Conservation (phyloP, 106 monocot genomes). For the Cymbidium sinense region DNA sequence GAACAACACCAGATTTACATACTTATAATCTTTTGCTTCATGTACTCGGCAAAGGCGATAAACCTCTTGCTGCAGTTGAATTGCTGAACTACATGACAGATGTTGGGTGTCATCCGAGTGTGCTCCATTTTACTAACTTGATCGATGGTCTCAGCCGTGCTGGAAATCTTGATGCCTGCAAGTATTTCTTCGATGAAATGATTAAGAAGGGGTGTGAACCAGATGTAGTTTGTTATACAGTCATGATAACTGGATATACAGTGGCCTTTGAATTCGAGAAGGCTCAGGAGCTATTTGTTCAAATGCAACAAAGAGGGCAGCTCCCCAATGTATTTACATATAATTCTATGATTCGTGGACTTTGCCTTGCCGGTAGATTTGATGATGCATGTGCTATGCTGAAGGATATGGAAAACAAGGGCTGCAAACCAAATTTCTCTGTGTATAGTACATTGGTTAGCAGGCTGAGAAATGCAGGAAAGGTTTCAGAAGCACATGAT, state of each 20-base stretch:
- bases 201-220: slow-evolving; percentile 61
- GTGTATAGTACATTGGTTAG: slow-evolving; percentile 67
- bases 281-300: slow-evolving; percentile 52
- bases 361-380: slow-evolving; percentile 61
- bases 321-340: slow-evolving; percentile 92
- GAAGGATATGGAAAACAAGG: slow-evolving; percentile 60
- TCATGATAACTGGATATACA: slow-evolving; percentile 74
- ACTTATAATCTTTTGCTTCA: slow-evolving; percentile 86
- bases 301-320: slow-evolving; percentile 61
- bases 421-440: slow-evolving; percentile 75
- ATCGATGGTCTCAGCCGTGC: slow-evolving; percentile 89
- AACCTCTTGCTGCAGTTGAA: slow-evolving; percentile 75
- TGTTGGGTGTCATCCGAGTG: slow-evolving; percentile 55
- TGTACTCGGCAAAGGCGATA: slow-evolving; percentile 83
- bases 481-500: slow-evolving; percentile 46
- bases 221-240: slow-evolving; percentile 91
- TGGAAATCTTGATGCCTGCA: slow-evolving; percentile 73
- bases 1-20: slow-evolving; percentile 59
- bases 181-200: slow-evolving; percentile 92
- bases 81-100: slow-evolving; percentile 77
- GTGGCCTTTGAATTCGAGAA: slow-evolving; percentile 58
- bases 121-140: slow-evolving; percentile 82
- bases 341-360: slow-evolving; percentile 82
- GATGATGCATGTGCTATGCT: slow-evolving; percentile 71
- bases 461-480: slow-evolving; percentile 65